A percentile compares a stretch with the other conserved stretches of the same genome.
Conservation (phyloP, 2,329 filamentous ascomycete genomes). For the Pezicula neosporulosa region DNA sequence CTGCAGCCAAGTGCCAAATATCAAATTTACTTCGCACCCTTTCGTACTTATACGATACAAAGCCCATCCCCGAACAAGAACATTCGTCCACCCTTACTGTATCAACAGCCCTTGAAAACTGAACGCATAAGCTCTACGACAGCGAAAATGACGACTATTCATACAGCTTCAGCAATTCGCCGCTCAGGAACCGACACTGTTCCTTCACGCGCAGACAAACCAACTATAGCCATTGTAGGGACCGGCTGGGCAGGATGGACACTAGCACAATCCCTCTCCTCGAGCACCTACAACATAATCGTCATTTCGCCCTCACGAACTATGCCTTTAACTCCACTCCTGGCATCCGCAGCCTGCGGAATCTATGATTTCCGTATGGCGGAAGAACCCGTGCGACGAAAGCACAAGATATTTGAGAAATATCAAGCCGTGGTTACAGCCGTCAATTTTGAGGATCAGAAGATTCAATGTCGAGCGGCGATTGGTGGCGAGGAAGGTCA, state of each 20-base stretch:
- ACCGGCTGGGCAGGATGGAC: constrained; percentile 38
- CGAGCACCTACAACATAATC: constrained; percentile 31
- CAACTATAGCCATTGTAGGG: constrained; percentile 22
- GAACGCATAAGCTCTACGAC: too few species aligned
- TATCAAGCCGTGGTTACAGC: constrained; percentile 36
- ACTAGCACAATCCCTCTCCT: constrained; percentile 26
- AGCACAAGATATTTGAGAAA: constrained; percentile 28
- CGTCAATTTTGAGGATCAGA: constrained; percentile 33
- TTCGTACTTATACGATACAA: too few species aligned
- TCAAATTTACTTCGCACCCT: too few species aligned
- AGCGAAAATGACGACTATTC: too few species aligned
- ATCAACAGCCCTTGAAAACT: too few species aligned
- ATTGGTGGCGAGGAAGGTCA: constrained; percentile 23
- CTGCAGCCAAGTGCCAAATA: too few species aligned
- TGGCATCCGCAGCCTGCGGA: constrained; percentile 40
- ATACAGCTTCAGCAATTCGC: too few species aligned
- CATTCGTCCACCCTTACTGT: too few species aligned
- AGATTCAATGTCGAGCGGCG: constrained; percentile 32
- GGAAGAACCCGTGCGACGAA: constrained; percentile 38
- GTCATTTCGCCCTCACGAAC: constrained; percentile 39
- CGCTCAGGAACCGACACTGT: too few species aligned
- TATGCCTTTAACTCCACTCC: constrained; percentile 40
- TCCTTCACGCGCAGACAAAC: too few species aligned
- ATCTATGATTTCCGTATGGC: constrained; percentile 41
- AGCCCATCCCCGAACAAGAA: too few species aligned